phyloP scores from a whole-genome alignment of 352 stramenopile species.

The Globisporangium lucens region DNA sequence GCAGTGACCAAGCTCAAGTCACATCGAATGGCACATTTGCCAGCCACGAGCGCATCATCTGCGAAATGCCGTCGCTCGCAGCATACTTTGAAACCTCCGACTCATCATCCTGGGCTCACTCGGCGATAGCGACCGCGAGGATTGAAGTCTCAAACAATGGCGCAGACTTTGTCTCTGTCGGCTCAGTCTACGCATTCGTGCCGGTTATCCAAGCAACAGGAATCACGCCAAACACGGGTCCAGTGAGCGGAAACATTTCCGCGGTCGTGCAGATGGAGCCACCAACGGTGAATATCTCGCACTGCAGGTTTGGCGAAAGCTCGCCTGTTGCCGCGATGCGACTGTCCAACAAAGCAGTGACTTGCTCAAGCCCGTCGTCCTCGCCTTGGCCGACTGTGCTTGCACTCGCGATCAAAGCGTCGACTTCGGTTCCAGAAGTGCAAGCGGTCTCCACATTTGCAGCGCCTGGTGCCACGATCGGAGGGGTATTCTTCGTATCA shows the following conservation, averaged over 20 bases:
- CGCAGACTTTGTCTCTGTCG: conserved; percentile 31
- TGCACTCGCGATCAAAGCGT: background rate
- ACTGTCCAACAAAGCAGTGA: conserved; percentile 14
- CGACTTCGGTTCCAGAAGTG: background rate
- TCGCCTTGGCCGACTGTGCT: background rate
- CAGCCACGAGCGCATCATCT: conserved; percentile 28
- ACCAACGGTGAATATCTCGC: conserved; percentile 13
- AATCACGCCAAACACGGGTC: conserved; percentile 20
- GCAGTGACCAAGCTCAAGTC: conserved; percentile 8
- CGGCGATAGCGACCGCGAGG: conserved; percentile 18
- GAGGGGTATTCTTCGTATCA: background rate
- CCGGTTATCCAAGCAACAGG: conserved; percentile 17
- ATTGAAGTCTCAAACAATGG: conserved; percentile 51
- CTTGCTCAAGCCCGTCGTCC: conserved; percentile 22
- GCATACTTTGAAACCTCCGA: conserved; percentile 14
- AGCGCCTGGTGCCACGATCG: background rate
- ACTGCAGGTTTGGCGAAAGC: conserved; percentile 35
- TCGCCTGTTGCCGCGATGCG: conserved; percentile 3
- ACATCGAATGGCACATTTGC: conserved; percentile 21
- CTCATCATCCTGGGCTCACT: conserved; percentile 19
- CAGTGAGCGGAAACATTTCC: conserved; percentile 18
- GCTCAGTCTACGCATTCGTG: conserved; percentile 27
- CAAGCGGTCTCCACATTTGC: background rate
- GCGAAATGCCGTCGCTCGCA: conserved; percentile 26
- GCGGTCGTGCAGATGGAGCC: conserved; percentile 11